Evolutionary conservation across 352 stramenopile species (phyloP), one percentile per base, ranked within the genome.

Genomic region (Globisporangium ultimum): DNA sequence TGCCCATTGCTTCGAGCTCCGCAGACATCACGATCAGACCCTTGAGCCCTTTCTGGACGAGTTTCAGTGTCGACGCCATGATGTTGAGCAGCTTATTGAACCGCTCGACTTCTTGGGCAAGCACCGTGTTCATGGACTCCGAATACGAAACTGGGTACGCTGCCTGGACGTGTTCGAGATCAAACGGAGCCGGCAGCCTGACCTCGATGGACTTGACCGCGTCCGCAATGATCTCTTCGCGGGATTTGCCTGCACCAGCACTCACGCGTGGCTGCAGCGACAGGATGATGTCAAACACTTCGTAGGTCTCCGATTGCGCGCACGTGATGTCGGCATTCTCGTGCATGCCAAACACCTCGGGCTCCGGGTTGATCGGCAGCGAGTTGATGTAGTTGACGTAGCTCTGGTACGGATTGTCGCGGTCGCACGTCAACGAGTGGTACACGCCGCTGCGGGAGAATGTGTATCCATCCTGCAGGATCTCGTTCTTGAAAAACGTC

Each of bases 91-190:
- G 70, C 34, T 85, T 84, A 61, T 96, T 96, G 60, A 89, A 96
- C 13, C 86, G 81, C 65, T 93, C 77, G 1, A 91, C 80, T 52
- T 96, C 87, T 45, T 96, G 87, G 3, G 88, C 91, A 3, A 98
- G 64, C 21, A 98, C 93, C 1, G 93, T 98, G 75, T 98, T 98
- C 93, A 98, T 98, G 3, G 88, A 97, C 65, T 98, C 92, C 14
- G 87, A 64, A 72, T 98, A 98, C 53, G 76, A 66, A 8, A 98
- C 87, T 0, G 94, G 94, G 66, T 97, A 98, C 45, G 78, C 78
- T 12, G 86, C 65, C 38, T 81, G 81, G 17, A 91, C 87, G 40
- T 85, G 71, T 46, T 96, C 86, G 3, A 95, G 70, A 42, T 95
- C 82, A 46, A 93, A 93, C n/a, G 77, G 56, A 0, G 49, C 49